These are phyloP conservation scores for Angomonas ambiguus DNA, from an alignment of 208 protist species.

Conservation along the genomic window DNA sequence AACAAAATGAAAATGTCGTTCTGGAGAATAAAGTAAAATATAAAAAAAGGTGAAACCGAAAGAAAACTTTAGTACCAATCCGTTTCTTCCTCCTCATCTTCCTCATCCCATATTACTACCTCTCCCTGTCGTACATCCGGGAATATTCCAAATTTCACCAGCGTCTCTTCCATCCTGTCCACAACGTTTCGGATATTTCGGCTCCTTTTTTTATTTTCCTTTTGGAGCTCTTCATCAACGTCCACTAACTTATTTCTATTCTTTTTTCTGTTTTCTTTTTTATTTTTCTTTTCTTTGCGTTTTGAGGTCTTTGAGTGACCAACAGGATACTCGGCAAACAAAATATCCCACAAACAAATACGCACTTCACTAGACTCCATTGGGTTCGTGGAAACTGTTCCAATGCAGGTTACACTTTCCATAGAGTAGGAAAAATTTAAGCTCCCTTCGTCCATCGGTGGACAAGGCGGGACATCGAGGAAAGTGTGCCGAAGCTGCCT, in stretches of 20 bases:
- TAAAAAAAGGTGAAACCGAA: neutral
- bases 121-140: too few relatives aligned
- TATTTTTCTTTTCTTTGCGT: constrained; percentile 9
- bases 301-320: too few relatives aligned
- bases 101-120: neutral
- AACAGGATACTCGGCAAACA: too few relatives aligned
- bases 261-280: constrained; percentile 12
- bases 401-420: constrained; percentile 1
- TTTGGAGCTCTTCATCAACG: too few relatives aligned
- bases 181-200: neutral
- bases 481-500: neutral
- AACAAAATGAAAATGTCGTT: too few relatives aligned
- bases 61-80: neutral
- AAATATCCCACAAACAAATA: neutral
- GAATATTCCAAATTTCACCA: too few relatives aligned
- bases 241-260: too few relatives aligned
- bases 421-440: neutral
- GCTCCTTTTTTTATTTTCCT: neutral
- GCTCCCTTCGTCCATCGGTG: neutral
- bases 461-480: neutral
- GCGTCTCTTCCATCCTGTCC: too few relatives aligned
- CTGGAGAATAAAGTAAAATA: too few relatives aligned
- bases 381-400: too few relatives aligned
- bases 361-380: neutral
- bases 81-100: constrained; percentile 4